Evolutionary conservation across 805 yeast species (phyloP).

Genomic region (Pichia exigua): DNA sequence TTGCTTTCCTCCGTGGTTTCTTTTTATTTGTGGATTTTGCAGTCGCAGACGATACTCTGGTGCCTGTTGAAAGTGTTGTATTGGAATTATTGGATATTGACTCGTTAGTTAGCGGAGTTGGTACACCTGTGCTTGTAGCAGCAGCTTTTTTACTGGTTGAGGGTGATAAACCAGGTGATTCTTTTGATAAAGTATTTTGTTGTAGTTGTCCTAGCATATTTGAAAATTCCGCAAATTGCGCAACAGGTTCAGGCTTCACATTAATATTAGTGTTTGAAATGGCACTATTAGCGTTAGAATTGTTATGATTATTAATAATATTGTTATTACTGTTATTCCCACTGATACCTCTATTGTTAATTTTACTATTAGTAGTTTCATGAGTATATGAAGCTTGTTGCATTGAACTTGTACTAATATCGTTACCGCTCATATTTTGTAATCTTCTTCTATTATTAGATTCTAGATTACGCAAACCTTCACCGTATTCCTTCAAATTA

Average conservation of each 20-base stretch:
- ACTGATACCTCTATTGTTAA: not conserved
- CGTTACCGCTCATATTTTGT: not conserved
- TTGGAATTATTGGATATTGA: slow-evolving; percentile 1
- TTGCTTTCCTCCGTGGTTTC: slow-evolving; percentile 21
- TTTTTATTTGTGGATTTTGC: slow-evolving; percentile 6
- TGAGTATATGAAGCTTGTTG: not conserved
- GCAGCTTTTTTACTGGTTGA: not conserved
- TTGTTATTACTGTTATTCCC: not conserved
- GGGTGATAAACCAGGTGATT: slow-evolving; percentile 4
- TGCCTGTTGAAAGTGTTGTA: slow-evolving; percentile 15
- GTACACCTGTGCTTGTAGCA: slow-evolving; percentile 10
- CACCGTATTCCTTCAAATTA: slow-evolving; percentile 65
- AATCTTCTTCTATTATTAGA: slow-evolving; percentile 66
- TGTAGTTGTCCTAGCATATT: slow-evolving; percentile 14
- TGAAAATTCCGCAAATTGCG: slow-evolving; percentile 15
- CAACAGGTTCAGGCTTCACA: slow-evolving; percentile 3
- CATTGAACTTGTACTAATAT: not conserved
- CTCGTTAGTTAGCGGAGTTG: slow-evolving; percentile 5
- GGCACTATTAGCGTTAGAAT: slow-evolving; percentile 15
- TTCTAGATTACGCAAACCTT: slow-evolving; percentile 67
- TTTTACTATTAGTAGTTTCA: not conserved
- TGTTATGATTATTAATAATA: not conserved
- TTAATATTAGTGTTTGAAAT: not conserved
- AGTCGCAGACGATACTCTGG: slow-evolving; percentile 8
- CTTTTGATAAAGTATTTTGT: slow-evolving; percentile 4